Evolutionary conservation across 176 grass and related monocot genomes (phyloP).

Genomic region (Oropetium thomaeum): DNA sequence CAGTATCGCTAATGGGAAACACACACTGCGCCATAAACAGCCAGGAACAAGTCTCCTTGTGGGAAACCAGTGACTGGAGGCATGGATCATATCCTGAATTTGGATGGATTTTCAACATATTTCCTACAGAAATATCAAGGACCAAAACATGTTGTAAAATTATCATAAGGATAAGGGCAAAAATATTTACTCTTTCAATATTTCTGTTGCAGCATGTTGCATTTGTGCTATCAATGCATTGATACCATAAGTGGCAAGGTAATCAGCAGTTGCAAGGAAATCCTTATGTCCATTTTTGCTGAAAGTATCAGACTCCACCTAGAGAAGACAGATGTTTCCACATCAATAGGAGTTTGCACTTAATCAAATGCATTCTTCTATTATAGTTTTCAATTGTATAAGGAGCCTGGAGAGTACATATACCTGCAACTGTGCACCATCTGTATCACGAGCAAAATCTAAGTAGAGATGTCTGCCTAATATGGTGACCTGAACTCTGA

Average conservation of each 20-base stretch:
- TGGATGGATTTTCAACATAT: not conserved
- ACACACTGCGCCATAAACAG: not conserved
- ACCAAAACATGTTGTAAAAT: not conserved
- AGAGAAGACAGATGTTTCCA: slow-evolving; percentile 34
- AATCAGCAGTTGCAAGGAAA: slow-evolving; percentile 87
- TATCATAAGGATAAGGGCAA: not conserved
- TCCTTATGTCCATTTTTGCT: slow-evolving; percentile 59
- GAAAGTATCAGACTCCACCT: slow-evolving; percentile 63
- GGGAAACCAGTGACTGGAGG: not conserved
- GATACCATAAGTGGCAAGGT: slow-evolving; percentile 73
- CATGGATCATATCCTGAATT: not conserved
- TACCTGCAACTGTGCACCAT: slow-evolving; percentile 49
- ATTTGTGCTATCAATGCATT: slow-evolving; percentile 64
- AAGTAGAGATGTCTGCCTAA: slow-evolving; percentile 95
- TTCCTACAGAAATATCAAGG: not conserved
- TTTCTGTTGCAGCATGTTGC: slow-evolving; percentile 61
- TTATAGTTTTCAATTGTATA: not conserved
- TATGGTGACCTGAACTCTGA: slow-evolving; percentile 94
- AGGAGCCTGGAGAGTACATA: not conserved
- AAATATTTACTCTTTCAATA: slow-evolving; percentile 88
- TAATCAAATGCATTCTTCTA: not conserved
- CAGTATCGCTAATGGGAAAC: slow-evolving; percentile 1
- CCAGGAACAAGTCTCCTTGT: not conserved
- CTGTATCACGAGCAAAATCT: slow-evolving; percentile 69
- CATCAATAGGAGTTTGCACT: slow-evolving; percentile 11